Conservation (phyloP, 306 rosid species). For the Castanea mollissima region DNA sequence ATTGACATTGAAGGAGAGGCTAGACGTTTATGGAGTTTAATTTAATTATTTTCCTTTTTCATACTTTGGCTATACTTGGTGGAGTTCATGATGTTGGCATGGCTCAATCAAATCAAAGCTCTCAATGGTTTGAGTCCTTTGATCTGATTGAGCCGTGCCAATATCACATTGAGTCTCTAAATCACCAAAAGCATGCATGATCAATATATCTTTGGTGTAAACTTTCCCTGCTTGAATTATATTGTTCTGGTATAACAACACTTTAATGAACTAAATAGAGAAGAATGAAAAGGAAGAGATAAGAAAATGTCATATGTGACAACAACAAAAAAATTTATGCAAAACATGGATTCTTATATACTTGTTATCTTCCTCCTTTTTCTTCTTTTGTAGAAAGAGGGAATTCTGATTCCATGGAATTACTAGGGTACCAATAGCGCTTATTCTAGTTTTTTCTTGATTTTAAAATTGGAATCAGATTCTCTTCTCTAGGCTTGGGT, state of each 20-base stretch:
- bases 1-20: not conserved
- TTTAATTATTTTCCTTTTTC: not conserved
- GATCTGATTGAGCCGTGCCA: slow-evolving; percentile 68
- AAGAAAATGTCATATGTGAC: not conserved
- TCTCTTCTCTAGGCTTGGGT: not conserved
- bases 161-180: slow-evolving; percentile 26
- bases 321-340: not conserved
- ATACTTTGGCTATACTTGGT: not conserved
- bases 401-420: not conserved
- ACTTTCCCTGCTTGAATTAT: not conserved
- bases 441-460: not conserved
- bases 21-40: not conserved
- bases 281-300: not conserved
- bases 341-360: not conserved
- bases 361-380: not conserved
- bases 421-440: not conserved
- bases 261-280: not conserved
- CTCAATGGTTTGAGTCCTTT: slow-evolving; percentile 40
- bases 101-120: slow-evolving; percentile 57
- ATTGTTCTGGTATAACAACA: not conserved
- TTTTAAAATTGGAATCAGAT: not conserved
- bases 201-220: no score
- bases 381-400: not conserved
- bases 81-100: slow-evolving; percentile 40
- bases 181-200: not conserved